phyloP scores from a whole-genome alignment of 768 basidiomycete genomes.

The Inosperma sp. region DNA sequence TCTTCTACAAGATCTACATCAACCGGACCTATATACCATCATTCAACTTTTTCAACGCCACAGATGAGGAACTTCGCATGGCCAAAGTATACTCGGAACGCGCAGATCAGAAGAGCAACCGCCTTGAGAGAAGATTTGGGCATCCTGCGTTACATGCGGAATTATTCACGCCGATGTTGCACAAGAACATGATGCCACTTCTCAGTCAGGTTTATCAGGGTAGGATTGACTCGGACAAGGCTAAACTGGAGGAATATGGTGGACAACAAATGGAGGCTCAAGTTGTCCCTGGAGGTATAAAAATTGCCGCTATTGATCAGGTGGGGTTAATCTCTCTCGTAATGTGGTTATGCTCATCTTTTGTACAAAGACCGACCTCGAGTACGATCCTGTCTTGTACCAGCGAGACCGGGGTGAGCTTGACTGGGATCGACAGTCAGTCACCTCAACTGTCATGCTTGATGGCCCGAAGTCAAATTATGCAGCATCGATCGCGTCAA shows the following conservation, averaged over 20 bases:
- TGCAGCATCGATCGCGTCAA: constrained; percentile 31
- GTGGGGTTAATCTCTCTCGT: constrained; percentile 29
- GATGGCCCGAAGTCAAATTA: constrained; percentile 40
- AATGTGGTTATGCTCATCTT: not conserved
- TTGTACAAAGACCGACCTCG: constrained; percentile 57
- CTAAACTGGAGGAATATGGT: constrained; percentile 73
- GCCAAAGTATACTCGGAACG: constrained; percentile 77
- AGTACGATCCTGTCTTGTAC: constrained; percentile 78
- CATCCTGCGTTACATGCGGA: constrained; percentile 89
- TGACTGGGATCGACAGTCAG: constrained; percentile 83
- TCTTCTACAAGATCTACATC: constrained; percentile 83
- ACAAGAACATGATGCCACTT: constrained; percentile 79
- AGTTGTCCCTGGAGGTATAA: constrained; percentile 72
- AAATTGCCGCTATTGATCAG: constrained; percentile 78
- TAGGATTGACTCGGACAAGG: constrained; percentile 56
- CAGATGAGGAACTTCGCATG: constrained; percentile 65
- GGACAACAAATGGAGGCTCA: constrained; percentile 73
- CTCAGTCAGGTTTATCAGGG: constrained; percentile 73
- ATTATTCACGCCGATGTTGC: constrained; percentile 84
- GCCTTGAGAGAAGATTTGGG: constrained; percentile 88
- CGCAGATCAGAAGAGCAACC: constrained; percentile 64
- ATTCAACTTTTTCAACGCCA: constrained; percentile 84
- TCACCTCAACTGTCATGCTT: constrained; percentile 56
- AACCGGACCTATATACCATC: constrained; percentile 56
- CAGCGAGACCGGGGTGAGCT: constrained; percentile 77